phyloP scores from a whole-genome alignment of 257 asterid species.

The Solanum corneliomulleri region DNA sequence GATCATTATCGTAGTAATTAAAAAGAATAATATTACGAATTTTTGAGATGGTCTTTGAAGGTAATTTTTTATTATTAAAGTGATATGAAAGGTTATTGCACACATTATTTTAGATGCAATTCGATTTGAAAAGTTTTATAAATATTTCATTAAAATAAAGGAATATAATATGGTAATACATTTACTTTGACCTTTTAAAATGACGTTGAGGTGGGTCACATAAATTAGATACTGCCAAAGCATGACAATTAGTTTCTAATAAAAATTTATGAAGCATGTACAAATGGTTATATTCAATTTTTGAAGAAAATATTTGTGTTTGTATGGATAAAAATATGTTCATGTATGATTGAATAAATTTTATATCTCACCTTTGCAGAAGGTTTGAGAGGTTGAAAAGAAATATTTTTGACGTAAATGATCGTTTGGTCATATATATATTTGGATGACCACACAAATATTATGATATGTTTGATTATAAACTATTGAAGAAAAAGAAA shows the following conservation, averaged over 20 bases:
- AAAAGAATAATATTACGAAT: no score
- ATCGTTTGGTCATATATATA: not conserved
- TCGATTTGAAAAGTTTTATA: no score
- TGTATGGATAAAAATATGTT: not conserved
- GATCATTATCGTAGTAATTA: no score
- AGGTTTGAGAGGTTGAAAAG: not conserved
- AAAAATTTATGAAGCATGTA: no score
- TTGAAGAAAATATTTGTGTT: not conserved
- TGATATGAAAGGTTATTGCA: no score
- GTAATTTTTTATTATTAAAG: no score
- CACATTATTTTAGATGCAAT: not conserved
- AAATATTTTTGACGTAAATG: no score
- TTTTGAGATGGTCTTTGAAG: not conserved
- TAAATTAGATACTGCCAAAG: not conserved
- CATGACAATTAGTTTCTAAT: not conserved
- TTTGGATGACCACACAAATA: not conserved
- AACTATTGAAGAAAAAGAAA: not conserved
- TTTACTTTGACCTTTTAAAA: not conserved
- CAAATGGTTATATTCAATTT: no score
- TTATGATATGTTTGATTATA: not conserved
- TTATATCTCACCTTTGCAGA: no score
- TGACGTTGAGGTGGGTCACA: not conserved
- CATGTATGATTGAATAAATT: no score
- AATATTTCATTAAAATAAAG: no score
- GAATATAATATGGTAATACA: not conserved